Percentiles rank a stretch among this genome's conserved stretches.
Conservation (phyloP, 1,284 basidiomycete genomes). For the Tremellales sp. region DNA sequence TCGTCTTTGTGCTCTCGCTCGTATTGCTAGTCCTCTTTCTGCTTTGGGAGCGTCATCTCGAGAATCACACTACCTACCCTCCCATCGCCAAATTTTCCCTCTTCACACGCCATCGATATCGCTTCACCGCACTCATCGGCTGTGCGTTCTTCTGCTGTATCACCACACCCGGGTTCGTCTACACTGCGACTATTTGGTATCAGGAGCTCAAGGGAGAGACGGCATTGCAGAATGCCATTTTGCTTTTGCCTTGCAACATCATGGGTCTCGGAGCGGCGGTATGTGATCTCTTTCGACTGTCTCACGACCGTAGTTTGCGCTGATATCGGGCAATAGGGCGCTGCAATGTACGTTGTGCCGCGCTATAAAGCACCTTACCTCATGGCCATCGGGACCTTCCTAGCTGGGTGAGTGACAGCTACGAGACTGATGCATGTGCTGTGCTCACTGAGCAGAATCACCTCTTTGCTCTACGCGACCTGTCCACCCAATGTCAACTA, state of each 20-base stretch:
- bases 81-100: constrained; percentile 25
- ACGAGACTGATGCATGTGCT: not conserved
- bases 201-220: constrained; percentile 21
- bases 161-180: constrained; percentile 7
- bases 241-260: constrained; percentile 25
- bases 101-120: constrained; percentile 11
- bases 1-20: constrained; percentile 28
- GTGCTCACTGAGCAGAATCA: constrained; percentile 3
- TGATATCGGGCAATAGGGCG: not conserved
- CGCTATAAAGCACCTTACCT: constrained; percentile 25
- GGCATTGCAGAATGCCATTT: constrained; percentile 23
- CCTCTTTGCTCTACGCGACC: constrained; percentile 30
- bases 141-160: not conserved
- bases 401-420: not conserved
- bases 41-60: constrained; percentile 29
- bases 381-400: constrained; percentile 25
- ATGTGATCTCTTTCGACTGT: constrained; percentile 2
- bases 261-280: constrained; percentile 21
- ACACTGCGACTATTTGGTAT: constrained; percentile 23
- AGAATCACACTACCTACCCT: constrained; percentile 17
- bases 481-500: constrained; percentile 20
- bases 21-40: constrained; percentile 32
- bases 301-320: not conserved
- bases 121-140: constrained; percentile 11
- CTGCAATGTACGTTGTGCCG: constrained; percentile 7